Evolutionary conservation across 352 stramenopile species (phyloP).

Genomic region (Pythium utonaiense): DNA sequence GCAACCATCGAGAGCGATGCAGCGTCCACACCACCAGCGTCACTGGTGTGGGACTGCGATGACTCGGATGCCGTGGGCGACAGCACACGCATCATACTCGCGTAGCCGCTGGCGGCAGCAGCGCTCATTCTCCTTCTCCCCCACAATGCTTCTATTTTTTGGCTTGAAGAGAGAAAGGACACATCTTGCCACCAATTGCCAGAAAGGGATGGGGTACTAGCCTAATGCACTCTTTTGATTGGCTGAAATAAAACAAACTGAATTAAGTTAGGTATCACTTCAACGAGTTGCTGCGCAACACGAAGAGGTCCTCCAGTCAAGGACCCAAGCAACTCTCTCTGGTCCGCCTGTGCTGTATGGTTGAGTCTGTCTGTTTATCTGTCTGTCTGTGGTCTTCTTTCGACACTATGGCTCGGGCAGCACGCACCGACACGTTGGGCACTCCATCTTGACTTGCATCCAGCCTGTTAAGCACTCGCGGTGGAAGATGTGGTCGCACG

Average conservation of each 20-base stretch:
- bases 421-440: constrained; percentile 90
- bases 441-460: constrained; percentile 99
- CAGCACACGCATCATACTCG: not conserved
- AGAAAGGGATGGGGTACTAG: not conserved
- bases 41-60: not conserved
- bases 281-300: no score
- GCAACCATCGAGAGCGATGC: not conserved
- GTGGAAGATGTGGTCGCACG: constrained; percentile 97
- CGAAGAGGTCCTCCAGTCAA: no score
- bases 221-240: not conserved
- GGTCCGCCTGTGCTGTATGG: not conserved
- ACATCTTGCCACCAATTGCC: not conserved
- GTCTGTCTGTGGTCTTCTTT: not conserved
- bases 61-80: constrained; percentile 17
- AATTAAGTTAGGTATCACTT: no score
- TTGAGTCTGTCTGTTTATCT: not conserved
- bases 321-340: no score
- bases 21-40: not conserved
- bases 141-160: not conserved
- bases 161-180: not conserved
- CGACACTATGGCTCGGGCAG: constrained; percentile 78
- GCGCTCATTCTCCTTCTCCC: not conserved
- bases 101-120: not conserved
- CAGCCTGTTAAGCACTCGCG: constrained; percentile 92
- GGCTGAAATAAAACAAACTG: no score